Evolutionary conservation across 345 rosid species (phyloP).

Genomic region (Aquilaria malaccensis): DNA sequence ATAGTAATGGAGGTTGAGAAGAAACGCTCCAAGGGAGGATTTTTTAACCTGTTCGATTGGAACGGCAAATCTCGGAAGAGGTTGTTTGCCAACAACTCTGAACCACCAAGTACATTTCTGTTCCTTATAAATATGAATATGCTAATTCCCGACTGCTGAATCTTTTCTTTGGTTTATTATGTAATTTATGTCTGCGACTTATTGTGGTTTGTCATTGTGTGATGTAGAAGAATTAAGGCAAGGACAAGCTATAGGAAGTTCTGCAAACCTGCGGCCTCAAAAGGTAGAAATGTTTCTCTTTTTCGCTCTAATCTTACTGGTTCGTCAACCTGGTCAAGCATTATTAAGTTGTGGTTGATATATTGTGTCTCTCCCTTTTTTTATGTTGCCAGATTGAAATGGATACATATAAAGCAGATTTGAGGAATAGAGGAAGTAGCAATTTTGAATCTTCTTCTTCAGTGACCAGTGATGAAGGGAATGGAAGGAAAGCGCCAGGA

Average conservation of each 20-base stretch:
- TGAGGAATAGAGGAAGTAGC: slow-evolving; percentile 35
- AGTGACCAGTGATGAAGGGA: slow-evolving; percentile 59
- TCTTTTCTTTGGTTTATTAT: neutral
- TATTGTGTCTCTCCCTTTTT: slow-evolving; percentile 6
- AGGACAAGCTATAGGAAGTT: slow-evolving; percentile 30
- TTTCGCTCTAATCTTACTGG: slow-evolving; percentile 1
- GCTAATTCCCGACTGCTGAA: neutral
- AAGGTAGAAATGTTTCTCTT: slow-evolving; percentile 26
- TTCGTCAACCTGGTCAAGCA: neutral
- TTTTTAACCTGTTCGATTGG: slow-evolving; percentile 80
- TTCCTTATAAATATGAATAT: slow-evolving; percentile 1
- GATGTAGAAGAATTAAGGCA: slow-evolving; percentile 35
- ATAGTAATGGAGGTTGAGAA: slow-evolving; percentile 56
- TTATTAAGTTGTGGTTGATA: slow-evolving; percentile 3
- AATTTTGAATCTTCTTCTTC: slow-evolving; percentile 53
- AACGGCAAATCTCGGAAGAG: slow-evolving; percentile 80
- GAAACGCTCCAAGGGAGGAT: slow-evolving; percentile 62
- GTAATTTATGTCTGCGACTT: neutral
- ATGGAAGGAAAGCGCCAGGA: slow-evolving; percentile 62
- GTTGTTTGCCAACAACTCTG: slow-evolving; percentile 42
- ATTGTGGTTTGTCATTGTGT: slow-evolving; percentile 4
- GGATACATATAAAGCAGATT: slow-evolving; percentile 35
- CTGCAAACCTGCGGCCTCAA: slow-evolving; percentile 24
- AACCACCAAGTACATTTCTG: slow-evolving; percentile 31
- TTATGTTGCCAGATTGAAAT: slow-evolving; percentile 34